Evolutionary conservation across 805 yeast species (phyloP).

Genomic region (Yamadazyma endophytica): DNA sequence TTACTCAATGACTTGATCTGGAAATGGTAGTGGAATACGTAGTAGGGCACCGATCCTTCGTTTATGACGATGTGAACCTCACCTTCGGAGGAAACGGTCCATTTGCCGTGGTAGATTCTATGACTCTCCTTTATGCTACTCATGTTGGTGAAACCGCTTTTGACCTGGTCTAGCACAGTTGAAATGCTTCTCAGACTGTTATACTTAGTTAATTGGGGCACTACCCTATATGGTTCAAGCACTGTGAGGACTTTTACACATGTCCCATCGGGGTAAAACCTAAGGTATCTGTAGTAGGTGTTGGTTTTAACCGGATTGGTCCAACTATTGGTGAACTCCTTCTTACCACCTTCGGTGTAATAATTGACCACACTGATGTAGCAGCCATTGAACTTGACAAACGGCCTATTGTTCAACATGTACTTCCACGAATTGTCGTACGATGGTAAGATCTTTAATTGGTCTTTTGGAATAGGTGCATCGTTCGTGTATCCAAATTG

Average conservation of each 20-base stretch:
- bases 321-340: constrained; percentile 64
- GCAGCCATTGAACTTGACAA: constrained; percentile 74
- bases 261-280: constrained; percentile 77
- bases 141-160: constrained; percentile 2
- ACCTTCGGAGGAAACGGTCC: constrained; percentile 56
- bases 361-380: constrained; percentile 84
- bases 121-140: constrained; percentile 22
- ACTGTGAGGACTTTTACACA: constrained; percentile 68
- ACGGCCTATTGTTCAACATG: constrained; percentile 67
- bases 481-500: constrained; percentile 24
- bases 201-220: constrained; percentile 47
- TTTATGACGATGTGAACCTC: constrained; percentile 44
- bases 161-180: constrained; percentile 10
- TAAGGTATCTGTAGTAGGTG: constrained; percentile 79
- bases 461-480: constrained; percentile 31
- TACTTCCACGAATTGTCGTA: constrained; percentile 36
- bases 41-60: constrained; percentile 57
- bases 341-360: constrained; percentile 75
- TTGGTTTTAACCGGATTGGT: constrained; percentile 74
- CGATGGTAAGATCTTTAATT: constrained; percentile 22
- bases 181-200: constrained; percentile 14
- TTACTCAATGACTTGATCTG: constrained; percentile 58
- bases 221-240: constrained; percentile 65
- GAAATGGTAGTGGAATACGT: constrained; percentile 60
- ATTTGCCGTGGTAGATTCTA: constrained; percentile 45